A percentile compares a stretch with the other conserved stretches of the same genome.
These are phyloP conservation scores for Trametes gibbosa DNA, from an alignment of 768 basidiomycete species.

Conservation along the genomic window DNA sequence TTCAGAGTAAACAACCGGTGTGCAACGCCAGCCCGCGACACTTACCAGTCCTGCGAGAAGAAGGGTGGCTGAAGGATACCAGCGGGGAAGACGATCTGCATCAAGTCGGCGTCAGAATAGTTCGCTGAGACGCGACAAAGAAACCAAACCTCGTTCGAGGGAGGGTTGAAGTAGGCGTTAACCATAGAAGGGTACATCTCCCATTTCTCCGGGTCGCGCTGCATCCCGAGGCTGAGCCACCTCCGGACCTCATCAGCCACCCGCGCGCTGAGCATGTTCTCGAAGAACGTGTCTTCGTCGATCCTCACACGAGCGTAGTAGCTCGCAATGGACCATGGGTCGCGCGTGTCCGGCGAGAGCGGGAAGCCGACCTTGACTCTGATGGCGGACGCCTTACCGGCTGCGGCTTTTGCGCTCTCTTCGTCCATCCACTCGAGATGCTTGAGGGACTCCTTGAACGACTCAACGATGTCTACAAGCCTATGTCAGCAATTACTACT, in stretches of 20 bases:
- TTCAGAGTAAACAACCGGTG: conserved; percentile 3
- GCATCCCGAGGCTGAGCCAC: conserved; percentile 75
- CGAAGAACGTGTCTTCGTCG: conserved; percentile 72
- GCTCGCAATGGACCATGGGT: conserved; percentile 60
- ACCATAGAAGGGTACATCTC: conserved; percentile 86
- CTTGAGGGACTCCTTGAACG: conserved; percentile 77
- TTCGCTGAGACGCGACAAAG: not conserved
- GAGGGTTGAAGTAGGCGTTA: conserved; percentile 87
- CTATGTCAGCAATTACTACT: not conserved
- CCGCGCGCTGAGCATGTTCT: conserved; percentile 71
- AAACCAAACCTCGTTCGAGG: conserved; percentile 74
- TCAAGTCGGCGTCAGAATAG: not conserved
- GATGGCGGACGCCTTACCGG: conserved; percentile 82
- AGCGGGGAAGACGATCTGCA: conserved; percentile 90
- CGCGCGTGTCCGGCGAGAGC: conserved; percentile 74
- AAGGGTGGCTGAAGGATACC: conserved; percentile 93
- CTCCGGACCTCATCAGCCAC: conserved; percentile 57
- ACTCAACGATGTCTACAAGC: conserved; percentile 62
- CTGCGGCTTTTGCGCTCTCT: conserved; percentile 74
- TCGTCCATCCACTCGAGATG: conserved; percentile 91
- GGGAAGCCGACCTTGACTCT: conserved; percentile 95
- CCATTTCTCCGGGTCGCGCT: conserved; percentile 73
- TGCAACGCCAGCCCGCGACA: not conserved
- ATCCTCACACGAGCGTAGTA: conserved; percentile 78
- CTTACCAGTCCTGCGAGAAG: conserved; percentile 77